A percentile compares a stretch with the other conserved stretches of the same genome.
These are phyloP conservation scores for Jacaranda copaia DNA, from an alignment of 257 asterid species.

Conservation along the genomic window DNA sequence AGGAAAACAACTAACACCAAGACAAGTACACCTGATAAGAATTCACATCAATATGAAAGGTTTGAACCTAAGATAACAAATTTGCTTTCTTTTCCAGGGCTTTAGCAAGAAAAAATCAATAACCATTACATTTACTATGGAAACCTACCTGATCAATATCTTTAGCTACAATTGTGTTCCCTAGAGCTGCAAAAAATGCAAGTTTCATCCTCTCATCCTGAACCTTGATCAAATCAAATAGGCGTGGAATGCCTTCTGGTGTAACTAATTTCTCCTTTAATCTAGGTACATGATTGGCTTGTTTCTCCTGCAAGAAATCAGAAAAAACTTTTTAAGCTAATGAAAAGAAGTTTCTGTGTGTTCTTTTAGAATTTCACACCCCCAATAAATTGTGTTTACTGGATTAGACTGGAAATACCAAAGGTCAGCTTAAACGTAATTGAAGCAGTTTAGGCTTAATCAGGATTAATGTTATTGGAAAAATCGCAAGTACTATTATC, in stretches of 20 bases:
- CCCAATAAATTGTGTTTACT: not conserved
- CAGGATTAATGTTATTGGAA: not conserved
- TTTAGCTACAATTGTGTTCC: constrained; percentile 79
- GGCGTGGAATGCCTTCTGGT: constrained; percentile 86
- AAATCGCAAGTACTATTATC: not conserved
- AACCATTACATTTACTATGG: not conserved
- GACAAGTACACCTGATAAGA: not conserved
- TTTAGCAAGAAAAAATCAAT: constrained; percentile 4
- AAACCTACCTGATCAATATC: constrained; percentile 84
- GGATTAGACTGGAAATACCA: constrained; percentile 14
- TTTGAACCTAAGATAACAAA: not conserved
- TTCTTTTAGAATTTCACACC: not conserved
- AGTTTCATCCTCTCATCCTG: constrained; percentile 90
- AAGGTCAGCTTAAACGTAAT: not conserved
- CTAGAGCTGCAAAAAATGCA: constrained; percentile 85
- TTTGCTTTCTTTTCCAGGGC: not conserved
- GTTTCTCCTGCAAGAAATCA: constrained; percentile 79
- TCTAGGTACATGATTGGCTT: constrained; percentile 58
- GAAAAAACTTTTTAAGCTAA: constrained; percentile 3
- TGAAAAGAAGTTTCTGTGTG: not conserved
- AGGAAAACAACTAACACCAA: not conserved
- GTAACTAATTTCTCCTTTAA: constrained; percentile 71
- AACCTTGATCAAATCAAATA: constrained; percentile 89
- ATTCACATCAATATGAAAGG: not conserved
- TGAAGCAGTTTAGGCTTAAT: not conserved